Percentiles rank a stretch among this genome's conserved stretches.
Conservation (phyloP, 2,329 filamentous ascomycete species). For the Aureobasidium lini region DNA sequence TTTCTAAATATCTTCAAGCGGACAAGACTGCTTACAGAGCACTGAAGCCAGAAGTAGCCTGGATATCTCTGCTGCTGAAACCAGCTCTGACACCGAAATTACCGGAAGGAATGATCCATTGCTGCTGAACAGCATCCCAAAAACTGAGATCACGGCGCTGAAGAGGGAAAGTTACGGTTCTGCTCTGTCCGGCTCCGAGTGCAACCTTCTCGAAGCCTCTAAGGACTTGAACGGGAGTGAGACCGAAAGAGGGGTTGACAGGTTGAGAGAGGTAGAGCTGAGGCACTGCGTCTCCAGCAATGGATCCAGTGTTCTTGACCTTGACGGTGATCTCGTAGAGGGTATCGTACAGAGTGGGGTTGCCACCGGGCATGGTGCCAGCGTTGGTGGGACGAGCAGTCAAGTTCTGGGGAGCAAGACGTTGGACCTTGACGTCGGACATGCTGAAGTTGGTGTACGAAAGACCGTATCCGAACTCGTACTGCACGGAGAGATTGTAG, state of each 20-base stretch:
- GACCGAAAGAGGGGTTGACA: constrained; percentile 28
- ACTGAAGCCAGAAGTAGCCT: constrained; percentile 15
- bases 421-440: constrained; percentile 37
- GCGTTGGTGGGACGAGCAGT: constrained; percentile 23
- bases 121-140: constrained; percentile 53
- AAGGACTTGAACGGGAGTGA: constrained; percentile 38
- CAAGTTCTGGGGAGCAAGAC: constrained; percentile 35
- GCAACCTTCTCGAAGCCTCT: constrained; percentile 56
- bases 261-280: constrained; percentile 49
- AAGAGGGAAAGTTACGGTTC: constrained; percentile 46
- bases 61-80: constrained; percentile 30
- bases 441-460: constrained; percentile 38
- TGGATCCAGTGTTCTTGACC: constrained; percentile 59
- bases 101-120: constrained; percentile 44
- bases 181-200: constrained; percentile 41
- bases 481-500: constrained; percentile 30
- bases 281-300: constrained; percentile 55
- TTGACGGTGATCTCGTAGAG: constrained; percentile 58
- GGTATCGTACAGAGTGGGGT: constrained; percentile 57
- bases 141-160: constrained; percentile 56
- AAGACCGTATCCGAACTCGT: constrained; percentile 40
- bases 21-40: not conserved
- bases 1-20: too few relatives aligned
- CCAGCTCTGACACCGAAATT: constrained; percentile 27
- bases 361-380: constrained; percentile 41